Evolutionary conservation across 768 basidiomycete species (phyloP).

Genomic region (Lepiota brunneoincarnata): DNA sequence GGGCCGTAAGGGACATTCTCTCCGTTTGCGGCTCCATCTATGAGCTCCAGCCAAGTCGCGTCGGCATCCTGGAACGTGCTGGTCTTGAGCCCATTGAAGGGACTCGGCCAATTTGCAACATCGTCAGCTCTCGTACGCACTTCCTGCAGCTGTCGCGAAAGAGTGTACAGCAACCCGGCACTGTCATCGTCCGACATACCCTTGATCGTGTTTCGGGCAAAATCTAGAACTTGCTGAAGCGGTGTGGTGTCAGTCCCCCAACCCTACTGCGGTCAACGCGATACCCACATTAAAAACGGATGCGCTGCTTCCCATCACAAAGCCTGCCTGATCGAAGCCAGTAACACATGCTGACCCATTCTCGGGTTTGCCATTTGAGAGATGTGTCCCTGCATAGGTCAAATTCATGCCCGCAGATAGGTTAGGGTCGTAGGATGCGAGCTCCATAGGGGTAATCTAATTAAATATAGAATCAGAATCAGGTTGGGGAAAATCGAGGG

Average conservation of each 20-base stretch:
- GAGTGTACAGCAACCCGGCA: slow-evolving; percentile 43
- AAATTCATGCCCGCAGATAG: slow-evolving; percentile 70
- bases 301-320: slow-evolving; percentile 74
- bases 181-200: slow-evolving; percentile 35
- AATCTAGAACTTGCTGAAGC: slow-evolving; percentile 47
- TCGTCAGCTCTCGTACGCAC: slow-evolving; percentile 53
- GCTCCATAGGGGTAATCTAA: slow-evolving; percentile 62
- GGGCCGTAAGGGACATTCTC: slow-evolving; percentile 74
- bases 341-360: slow-evolving; percentile 62
- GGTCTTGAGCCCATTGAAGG: slow-evolving; percentile 47
- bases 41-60: slow-evolving; percentile 53
- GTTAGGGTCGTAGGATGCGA: slow-evolving; percentile 72
- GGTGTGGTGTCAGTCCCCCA: background rate
- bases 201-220: slow-evolving; percentile 37
- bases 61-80: slow-evolving; percentile 52
- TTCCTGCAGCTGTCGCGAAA: slow-evolving; percentile 42
- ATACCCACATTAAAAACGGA: slow-evolving; percentile 58
- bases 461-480: background rate
- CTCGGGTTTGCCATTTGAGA: slow-evolving; percentile 53
- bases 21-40: slow-evolving; percentile 69
- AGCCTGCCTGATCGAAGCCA: slow-evolving; percentile 73
- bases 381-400: slow-evolving; percentile 60
- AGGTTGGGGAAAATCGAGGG: background rate
- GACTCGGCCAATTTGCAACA: slow-evolving; percentile 72
- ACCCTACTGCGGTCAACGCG: background rate